Evolutionary conservation across 2,329 filamentous ascomycete species (phyloP).

Genomic region (Penicillium janthinellum): DNA sequence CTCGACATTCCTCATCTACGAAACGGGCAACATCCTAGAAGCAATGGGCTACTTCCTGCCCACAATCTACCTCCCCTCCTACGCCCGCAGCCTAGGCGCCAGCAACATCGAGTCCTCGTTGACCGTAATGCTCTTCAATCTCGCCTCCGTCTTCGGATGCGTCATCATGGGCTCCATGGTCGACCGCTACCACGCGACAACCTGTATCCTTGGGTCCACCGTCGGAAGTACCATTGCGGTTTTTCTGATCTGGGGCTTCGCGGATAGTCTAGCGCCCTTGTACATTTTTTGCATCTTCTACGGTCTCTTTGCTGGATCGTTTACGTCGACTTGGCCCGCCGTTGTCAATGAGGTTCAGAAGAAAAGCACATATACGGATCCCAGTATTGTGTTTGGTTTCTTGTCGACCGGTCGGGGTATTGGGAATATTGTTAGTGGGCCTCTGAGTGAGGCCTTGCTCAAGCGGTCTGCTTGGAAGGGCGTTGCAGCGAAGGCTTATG

Average conservation of each 20-base stretch:
- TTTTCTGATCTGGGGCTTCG: conserved; percentile 53
- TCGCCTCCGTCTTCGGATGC: conserved; percentile 35
- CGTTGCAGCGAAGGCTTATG: conserved; percentile 27
- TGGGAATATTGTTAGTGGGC: conserved; percentile 54
- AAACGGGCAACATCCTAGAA: conserved; percentile 45
- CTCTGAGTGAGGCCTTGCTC: conserved; percentile 49
- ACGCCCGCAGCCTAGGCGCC: conserved; percentile 35
- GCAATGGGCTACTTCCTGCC: conserved; percentile 44
- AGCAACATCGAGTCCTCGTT: conserved; percentile 27
- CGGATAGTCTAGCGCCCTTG: conserved; percentile 45
- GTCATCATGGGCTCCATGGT: conserved; percentile 41
- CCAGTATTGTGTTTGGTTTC: conserved; percentile 53
- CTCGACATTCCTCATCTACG: conserved; percentile 51
- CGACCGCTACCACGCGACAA: conserved; percentile 45
- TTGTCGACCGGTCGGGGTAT: conserved; percentile 55
- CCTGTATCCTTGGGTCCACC: conserved; percentile 46
- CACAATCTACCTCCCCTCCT: conserved; percentile 42
- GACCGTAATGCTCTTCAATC: conserved; percentile 38
- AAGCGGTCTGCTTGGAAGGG: conserved; percentile 23
- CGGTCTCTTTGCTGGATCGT: conserved; percentile 51
- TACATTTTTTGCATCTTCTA: conserved; percentile 48
- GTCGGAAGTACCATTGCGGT: conserved; percentile 45
- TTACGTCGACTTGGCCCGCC: conserved; percentile 48
- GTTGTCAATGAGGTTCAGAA: conserved; percentile 48
- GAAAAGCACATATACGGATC: conserved; percentile 42